Base-by-base conservation (phyloP, 768 basidiomycete genomes). In the Trametes maxima region DNA sequence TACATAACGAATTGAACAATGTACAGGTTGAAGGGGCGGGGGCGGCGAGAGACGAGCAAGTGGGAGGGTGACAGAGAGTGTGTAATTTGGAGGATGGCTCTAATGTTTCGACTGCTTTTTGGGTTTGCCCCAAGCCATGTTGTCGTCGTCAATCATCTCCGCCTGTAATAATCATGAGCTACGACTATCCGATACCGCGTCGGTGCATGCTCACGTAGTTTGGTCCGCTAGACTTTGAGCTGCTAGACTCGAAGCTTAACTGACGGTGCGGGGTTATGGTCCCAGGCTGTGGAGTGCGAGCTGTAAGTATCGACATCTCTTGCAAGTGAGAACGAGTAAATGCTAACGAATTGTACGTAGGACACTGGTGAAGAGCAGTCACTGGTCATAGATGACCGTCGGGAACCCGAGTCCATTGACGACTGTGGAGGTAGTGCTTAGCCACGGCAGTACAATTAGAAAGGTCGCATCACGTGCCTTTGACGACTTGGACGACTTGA, bases 101-200 rank as follows among this genome's bases (percentile, higher is more conserved):
- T 50, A 60, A 16, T 56, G 57, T 7, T 57, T 44, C 19, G 66
- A 46, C 10, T 45, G 44, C 66, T 59, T 61, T 50, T 55, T 58
- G 49, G 70, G 65, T 17, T 65, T 68, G 24, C 70, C 72, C 73
- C 73, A 74, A 3, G 73, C 66, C 58, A 65, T 49, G 50, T 74
- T 72, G 16, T 74, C 73, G 36, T 72, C 72, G 14, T 74, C 73
- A 17, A 74, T 62, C 67, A 70, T 71, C 53, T 73, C 68, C 17
- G 72, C 73, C 70, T 71, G 54, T 11, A 24, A 14, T 14, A 14
- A 40, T n/a, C 14, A 19, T 35, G 24, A 44, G 40, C 54, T 14
- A 35, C 54, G 33, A 16, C 2, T 4, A 37, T 36, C 6, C 5
- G 5, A 1, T 10, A 36, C 24, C 5, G 3, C 11, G 10, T 17